Evolutionary conservation across 345 rosid genomes (phyloP), one percentile per base, ranked within the genome.

Genomic region (Eucalyptus pauciflora): DNA sequence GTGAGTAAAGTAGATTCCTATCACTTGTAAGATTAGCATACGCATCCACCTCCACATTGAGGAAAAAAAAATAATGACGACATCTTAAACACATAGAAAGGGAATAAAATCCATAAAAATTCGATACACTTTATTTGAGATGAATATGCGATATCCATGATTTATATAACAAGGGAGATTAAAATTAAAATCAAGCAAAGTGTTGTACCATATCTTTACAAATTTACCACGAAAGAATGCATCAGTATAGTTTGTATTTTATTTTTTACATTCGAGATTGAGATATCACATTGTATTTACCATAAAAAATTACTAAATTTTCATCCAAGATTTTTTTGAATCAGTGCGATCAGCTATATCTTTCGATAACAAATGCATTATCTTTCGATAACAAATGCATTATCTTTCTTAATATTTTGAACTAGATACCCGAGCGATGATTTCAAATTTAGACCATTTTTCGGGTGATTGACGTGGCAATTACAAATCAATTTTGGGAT

Each of bases 401-500:
- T 62, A n/a, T 6, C 5, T 13, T 67, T 15, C 41, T 69, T 33
- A 8, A 69, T 16, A 8, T 15, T 8, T 33, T 33, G 41, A 71
- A 33, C 46, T 2, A 71, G 46, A 37, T 15, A n/a, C 5, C 2
- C 2, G 0, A 33, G 45, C 2, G 4, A 18, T 5, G 20, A 33
- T 33, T 69, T 9, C 81, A 69, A 69, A 69, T 15, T 69, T n/a
- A 1, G 13, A n/a, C 33, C 10, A 33, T 33, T 69, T 18, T 33
- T 2, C 0, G 2, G 9, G 45, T 9, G 81, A 71, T 71, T 37
- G 0, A 37, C 7, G 3, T 5, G 24, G 1, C 3, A 10, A 2
- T 69, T 18, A 22, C 1, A 1, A 69, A 8, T 17, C 8, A 69
- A 8, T 69, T 5, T 3, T 1, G 2, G 12, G 3, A 69, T 69